Evolutionary conservation across 2,329 filamentous ascomycete species (phyloP).

Genomic region (Macrophomina pseudophaseolina): DNA sequence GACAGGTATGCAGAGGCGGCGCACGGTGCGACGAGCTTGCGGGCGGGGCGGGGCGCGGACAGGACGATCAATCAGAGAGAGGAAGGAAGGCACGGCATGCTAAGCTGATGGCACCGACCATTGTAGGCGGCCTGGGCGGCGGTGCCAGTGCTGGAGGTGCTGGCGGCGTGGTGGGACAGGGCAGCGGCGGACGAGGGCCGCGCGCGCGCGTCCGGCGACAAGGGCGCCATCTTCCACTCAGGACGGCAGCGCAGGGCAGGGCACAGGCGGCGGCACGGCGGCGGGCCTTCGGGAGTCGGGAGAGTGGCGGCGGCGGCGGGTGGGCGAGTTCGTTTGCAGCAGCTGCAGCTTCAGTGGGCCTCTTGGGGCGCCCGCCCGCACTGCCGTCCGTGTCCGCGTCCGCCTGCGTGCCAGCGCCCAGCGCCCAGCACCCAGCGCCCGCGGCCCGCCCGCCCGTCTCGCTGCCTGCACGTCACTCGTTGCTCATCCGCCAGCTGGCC

Average conservation of each 20-base stretch:
- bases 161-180: conserved; percentile 13
- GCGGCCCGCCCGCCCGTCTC: background rate
- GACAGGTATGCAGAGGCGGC: conserved; percentile 11
- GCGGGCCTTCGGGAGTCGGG: conserved; percentile 16
- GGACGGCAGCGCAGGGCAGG: background rate
- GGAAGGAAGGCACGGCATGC: conserved; percentile 24
- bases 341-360: background rate
- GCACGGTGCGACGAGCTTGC: conserved; percentile 15
- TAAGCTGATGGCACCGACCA: conserved; percentile 36
- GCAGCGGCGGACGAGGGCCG: conserved; percentile 35
- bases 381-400: too few relatives aligned
- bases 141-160: conserved; percentile 30
- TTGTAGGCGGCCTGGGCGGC: conserved; percentile 49
- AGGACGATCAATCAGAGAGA: conserved; percentile 8
- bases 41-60: background rate
- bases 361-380: too few relatives aligned
- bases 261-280: background rate
- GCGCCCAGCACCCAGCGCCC: background rate
- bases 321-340: conserved; percentile 20
- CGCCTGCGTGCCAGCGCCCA: background rate
- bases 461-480: background rate
- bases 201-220: conserved; percentile 13
- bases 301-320: conserved; percentile 8
- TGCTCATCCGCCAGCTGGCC: background rate
- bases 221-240: background rate